Evolutionary conservation across 805 yeast genomes (phyloP).

Genomic region (Blastobotrys parvus): DNA sequence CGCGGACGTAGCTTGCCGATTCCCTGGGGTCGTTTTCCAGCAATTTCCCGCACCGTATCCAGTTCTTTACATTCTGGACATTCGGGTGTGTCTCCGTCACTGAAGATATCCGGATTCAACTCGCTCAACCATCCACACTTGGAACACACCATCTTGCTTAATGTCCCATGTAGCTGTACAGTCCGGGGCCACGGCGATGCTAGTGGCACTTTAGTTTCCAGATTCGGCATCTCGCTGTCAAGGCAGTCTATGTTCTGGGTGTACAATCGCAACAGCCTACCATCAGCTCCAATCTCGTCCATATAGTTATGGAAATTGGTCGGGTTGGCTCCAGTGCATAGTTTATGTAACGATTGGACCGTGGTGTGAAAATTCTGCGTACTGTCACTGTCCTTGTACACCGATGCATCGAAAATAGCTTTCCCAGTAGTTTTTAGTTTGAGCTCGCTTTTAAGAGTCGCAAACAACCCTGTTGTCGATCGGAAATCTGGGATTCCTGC

Average conservation of each 20-base stretch:
- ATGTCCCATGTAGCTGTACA: conserved; percentile 79
- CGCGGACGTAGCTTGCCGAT: conserved; percentile 56
- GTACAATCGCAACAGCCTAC: conserved; percentile 62
- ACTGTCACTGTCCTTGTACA: conserved; percentile 56
- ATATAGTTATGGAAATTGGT: conserved; percentile 68
- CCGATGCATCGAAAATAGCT: conserved; percentile 70
- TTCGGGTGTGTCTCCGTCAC: conserved; percentile 35
- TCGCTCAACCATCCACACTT: conserved; percentile 57
- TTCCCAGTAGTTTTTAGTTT: conserved; percentile 45
- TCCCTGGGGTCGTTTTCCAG: conserved; percentile 59
- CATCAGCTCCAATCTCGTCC: conserved; percentile 49
- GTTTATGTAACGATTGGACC: conserved; percentile 51
- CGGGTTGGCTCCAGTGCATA: conserved; percentile 51
- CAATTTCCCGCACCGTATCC: conserved; percentile 46
- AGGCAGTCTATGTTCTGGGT: conserved; percentile 85
- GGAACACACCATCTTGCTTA: conserved; percentile 63
- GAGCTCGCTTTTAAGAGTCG: conserved; percentile 34
- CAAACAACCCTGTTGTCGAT: conserved; percentile 63
- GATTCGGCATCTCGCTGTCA: conserved; percentile 48
- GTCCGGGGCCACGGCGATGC: conserved; percentile 44
- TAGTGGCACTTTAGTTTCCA: conserved; percentile 45
- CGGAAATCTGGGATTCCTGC: conserved; percentile 89
- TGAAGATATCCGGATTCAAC: conserved; percentile 46
- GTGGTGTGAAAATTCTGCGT: conserved; percentile 64
- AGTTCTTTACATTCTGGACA: conserved; percentile 61